Evolutionary conservation across 176 grass and related monocot species (phyloP), one percentile per base, ranked within the genome.

Genomic region (Elymus sibiricus): DNA sequence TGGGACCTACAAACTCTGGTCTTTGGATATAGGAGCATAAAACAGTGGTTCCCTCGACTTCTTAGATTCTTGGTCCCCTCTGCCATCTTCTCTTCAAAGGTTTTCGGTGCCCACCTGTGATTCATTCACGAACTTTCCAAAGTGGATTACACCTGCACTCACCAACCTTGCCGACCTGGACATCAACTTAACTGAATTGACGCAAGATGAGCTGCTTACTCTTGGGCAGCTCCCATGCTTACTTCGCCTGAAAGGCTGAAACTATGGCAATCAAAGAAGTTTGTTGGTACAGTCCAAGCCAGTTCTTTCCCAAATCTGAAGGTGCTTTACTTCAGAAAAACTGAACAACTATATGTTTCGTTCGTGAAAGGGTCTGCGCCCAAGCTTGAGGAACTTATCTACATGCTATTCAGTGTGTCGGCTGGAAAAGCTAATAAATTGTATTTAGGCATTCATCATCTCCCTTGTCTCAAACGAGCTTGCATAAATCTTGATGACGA

Each of bases 41-140:
- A n/a, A n/a, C 2, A 0, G 7, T 22, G 7, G 17, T 58, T 58
- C 7, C 55, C 7, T n/a, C 2, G 55, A 58, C 7, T n/a, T 58
- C 55, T 58, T 58, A 22, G 21, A 58, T 49, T 17, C 47, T 6
- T 49, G 47, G 47, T 49, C 47, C 47, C 47, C 47, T 49, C 5
- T 49, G 21, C 21, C 14, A 49, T 49, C 46, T 49, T 49, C 5
- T 49, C 46, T 49, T 49, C 46, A 49, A 49, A 46, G 3, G 1
- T 46, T 46, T 46, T 1, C 0, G 4, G 44, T 4, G 46, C 0
- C 0, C 43, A 0, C 1, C 43, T 0, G 0, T 0, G 4, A 47
- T 15, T 47, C 13, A 1, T 47, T 47, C 13, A 15, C 4, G 0
- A 47, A 47, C 0, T 0, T 47, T 1, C 46, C 46, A 16, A 47